Percentiles rank a stretch among this genome's conserved stretches.
phyloP scores from a whole-genome alignment of 495 filamentous ascomycete species.

The Xylaria telfairii region DNA sequence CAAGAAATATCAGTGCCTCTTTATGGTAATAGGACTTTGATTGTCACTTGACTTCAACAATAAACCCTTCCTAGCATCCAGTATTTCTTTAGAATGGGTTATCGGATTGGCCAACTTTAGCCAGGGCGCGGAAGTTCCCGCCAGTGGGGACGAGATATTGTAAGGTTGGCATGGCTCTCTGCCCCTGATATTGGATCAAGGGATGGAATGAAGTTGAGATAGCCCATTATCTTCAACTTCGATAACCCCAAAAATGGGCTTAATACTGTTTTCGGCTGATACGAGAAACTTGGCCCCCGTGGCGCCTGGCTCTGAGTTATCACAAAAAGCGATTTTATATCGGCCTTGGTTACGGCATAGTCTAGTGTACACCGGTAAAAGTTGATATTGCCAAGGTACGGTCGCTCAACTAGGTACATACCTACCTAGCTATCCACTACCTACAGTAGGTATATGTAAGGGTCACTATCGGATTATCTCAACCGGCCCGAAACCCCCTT shows the following conservation, averaged over 20 bases:
- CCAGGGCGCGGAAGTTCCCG: background rate
- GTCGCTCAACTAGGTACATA: background rate
- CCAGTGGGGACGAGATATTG: background rate
- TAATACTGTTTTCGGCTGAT: background rate
- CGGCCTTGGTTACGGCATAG: background rate
- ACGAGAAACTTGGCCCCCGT: background rate
- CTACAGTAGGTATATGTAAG: background rate
- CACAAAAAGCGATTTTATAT: background rate
- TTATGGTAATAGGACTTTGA: background rate
- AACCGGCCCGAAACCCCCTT: background rate
- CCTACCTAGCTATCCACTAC: too few species aligned
- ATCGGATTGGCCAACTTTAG: too few species aligned
- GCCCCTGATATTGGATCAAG: background rate
- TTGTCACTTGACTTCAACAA: background rate
- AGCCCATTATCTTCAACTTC: background rate
- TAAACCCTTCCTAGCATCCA: background rate
- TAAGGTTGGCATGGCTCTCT: background rate
- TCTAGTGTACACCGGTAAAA: background rate
- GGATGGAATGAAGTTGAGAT: background rate
- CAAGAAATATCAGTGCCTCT: background rate
- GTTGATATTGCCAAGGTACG: background rate
- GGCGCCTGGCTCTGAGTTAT: background rate
- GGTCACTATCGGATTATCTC: background rate
- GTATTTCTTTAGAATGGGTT: too few species aligned
- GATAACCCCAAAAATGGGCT: background rate